Conservation (phyloP, 306 rosid species). For the Argentina anserina region DNA sequence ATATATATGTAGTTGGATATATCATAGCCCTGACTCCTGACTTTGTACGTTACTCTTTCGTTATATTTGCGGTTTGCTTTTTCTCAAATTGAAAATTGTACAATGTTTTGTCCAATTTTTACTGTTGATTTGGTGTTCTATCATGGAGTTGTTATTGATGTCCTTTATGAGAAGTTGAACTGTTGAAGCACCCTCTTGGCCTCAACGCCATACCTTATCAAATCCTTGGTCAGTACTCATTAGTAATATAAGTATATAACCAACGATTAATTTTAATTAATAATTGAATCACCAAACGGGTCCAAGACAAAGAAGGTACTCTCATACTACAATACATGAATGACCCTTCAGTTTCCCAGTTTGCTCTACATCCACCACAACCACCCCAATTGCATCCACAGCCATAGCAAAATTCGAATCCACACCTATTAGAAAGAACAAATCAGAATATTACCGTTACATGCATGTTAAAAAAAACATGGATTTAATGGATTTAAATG, state of each 20-base stretch:
- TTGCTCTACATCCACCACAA: conserved; percentile 6
- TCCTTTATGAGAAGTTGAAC: too few relatives aligned
- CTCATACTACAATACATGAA: background rate
- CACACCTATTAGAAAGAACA: conserved; percentile 31
- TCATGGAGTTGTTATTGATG: too few relatives aligned
- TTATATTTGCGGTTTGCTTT: background rate
- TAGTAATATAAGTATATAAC: too few relatives aligned
- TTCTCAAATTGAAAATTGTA: background rate
- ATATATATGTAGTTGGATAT: background rate
- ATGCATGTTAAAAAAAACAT: background rate
- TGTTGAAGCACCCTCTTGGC: too few relatives aligned
- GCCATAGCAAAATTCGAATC: conserved; percentile 34
- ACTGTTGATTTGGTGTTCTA: too few relatives aligned
- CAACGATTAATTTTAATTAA: too few relatives aligned
- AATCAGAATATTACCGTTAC: background rate
- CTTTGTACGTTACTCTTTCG: background rate
- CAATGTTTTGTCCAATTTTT: too few relatives aligned
- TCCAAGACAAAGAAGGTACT: background rate
- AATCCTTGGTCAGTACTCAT: too few relatives aligned
- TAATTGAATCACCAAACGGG: background rate
- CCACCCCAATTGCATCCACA: conserved; percentile 36
- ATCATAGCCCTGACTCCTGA: background rate
- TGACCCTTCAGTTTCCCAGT: background rate
- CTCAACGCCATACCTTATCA: too few relatives aligned
- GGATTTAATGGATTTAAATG: too few relatives aligned